These are phyloP conservation scores for Triticum dicoccoides DNA, from an alignment of 176 grass and related monocot species.

Conservation along the genomic window DNA sequence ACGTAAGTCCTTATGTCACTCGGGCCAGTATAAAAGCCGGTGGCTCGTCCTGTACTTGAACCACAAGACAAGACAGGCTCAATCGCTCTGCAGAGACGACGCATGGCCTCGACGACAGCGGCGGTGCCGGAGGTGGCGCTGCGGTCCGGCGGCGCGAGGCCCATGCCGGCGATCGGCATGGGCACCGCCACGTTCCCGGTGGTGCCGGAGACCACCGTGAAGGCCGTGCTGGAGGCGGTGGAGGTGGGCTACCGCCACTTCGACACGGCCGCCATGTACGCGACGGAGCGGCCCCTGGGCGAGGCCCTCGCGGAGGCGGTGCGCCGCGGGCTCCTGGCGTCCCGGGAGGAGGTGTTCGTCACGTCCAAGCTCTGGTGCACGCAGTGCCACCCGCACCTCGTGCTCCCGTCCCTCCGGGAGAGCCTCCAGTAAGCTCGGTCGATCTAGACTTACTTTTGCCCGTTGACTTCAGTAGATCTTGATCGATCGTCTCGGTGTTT, in stretches of 20 bases:
- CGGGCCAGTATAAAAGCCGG: not conserved
- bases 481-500: not conserved
- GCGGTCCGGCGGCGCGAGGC: constrained; percentile 27
- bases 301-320: constrained; percentile 40
- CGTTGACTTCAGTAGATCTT: not conserved
- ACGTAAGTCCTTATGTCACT: not conserved
- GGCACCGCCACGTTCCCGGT: constrained; percentile 32
- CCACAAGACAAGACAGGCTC: not conserved
- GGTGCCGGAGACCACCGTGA: not conserved
- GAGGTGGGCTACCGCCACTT: constrained; percentile 66
- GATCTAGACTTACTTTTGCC: no score
- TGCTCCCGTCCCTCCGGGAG: constrained; percentile 45
- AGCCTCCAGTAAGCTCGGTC: constrained; percentile 38
- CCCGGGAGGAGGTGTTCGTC: constrained; percentile 63
- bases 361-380: constrained; percentile 81
- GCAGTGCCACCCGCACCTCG: constrained; percentile 50
- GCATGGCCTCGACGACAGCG: not conserved
- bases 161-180: constrained; percentile 47
- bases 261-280: constrained; percentile 56
- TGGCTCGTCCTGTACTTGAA: not conserved
- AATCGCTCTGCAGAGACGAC: not conserved
- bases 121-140: constrained; percentile 36
- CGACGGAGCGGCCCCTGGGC: constrained; percentile 38
- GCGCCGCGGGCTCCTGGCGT: constrained; percentile 32
- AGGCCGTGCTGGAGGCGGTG: constrained; percentile 48